Base-by-base conservation (phyloP, 768 basidiomycete genomes). In the Basidioascus undulatus region DNA sequence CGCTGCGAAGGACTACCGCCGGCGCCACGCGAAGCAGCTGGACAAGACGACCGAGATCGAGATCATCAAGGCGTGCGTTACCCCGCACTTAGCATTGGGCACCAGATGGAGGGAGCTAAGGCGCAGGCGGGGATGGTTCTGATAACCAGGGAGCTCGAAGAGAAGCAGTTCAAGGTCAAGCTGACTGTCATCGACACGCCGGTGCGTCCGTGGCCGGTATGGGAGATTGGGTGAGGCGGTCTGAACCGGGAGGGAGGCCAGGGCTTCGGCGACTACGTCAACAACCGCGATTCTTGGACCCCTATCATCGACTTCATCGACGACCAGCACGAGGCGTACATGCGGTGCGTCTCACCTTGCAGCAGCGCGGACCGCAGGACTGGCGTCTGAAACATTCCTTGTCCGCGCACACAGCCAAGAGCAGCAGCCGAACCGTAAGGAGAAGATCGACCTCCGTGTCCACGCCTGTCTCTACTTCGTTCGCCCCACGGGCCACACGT, bases 181-280 rank as follows among this genome's bases (percentile, higher is more conserved):
- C 73, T 98, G 48, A 87, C 80, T 15, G 92, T 96, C 57, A 89
- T 98, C 49, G 92, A 98, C 61, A 94, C 89, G 10, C 92, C 92
- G 41, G n/a, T n/a, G n/a, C n/a, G n/a, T n/a, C n/a, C n/a, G n/a
- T n/a, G n/a, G n/a, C n/a, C n/a, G n/a, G n/a, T n/a, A n/a, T n/a
- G n/a, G n/a, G n/a, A n/a, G n/a, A n/a, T n/a, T n/a, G n/a, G n/a
- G n/a, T n/a, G n/a, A n/a, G n/a, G n/a, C n/a, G n/a, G n/a, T n/a
- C n/a, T n/a, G n/a, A n/a, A n/a, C n/a, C n/a, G n/a, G n/a, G n/a
- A n/a, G n/a, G n/a, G n/a, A n/a, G n/a, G n/a, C n/a, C n/a, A n/a
- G n/a, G 92, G 92, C 23, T 98, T 96, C 48, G 92, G 92, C 28
- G 92, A 98, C 76, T 96, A 94, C 55, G 89, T 98, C 64, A 98